Percentiles rank a stretch among this genome's conserved stretches.
These are phyloP conservation scores for Podospora fimiseda DNA, from an alignment of 495 filamentous ascomycete species.

Conservation along the genomic window DNA sequence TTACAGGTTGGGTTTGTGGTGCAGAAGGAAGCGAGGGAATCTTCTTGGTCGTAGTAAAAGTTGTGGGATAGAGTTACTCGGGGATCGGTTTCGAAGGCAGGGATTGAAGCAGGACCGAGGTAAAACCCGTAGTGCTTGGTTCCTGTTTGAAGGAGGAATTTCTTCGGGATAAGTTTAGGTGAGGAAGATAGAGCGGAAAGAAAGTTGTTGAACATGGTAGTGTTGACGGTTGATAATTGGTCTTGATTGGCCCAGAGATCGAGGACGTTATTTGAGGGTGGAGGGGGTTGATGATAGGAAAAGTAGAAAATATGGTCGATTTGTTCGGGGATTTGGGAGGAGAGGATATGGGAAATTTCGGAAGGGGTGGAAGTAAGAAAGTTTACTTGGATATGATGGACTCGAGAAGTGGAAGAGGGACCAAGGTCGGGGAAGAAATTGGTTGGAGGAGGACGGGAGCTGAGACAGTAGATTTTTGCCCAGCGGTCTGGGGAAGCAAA, in stretches of 20 bases:
- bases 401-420: conserved; percentile 17
- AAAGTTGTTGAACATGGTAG: conserved; percentile 43
- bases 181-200: conserved; percentile 27
- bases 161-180: conserved; percentile 14
- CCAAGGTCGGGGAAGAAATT: conserved; percentile 17
- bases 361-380: conserved; percentile 39
- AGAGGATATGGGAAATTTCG: conserved; percentile 32
- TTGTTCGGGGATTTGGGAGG: conserved; percentile 8
- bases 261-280: conserved; percentile 24
- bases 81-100: conserved; percentile 40
- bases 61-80: conserved; percentile 37
- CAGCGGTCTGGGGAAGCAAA: conserved; percentile 37
- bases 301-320: conserved; percentile 52
- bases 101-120: conserved; percentile 39
- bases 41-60: conserved; percentile 52
- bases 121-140: conserved; percentile 49
- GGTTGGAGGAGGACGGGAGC: conserved; percentile 35
- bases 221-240: conserved; percentile 38
- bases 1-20: conserved; percentile 26
- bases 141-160: conserved; percentile 46
- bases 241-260: conserved; percentile 42
- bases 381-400: conserved; percentile 44
- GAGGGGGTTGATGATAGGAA: conserved; percentile 45
- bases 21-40: conserved; percentile 34
- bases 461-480: conserved; percentile 48